Conservation (phyloP, 2,329 filamentous ascomycete genomes). For the Aspergillus quadrilineatus region DNA sequence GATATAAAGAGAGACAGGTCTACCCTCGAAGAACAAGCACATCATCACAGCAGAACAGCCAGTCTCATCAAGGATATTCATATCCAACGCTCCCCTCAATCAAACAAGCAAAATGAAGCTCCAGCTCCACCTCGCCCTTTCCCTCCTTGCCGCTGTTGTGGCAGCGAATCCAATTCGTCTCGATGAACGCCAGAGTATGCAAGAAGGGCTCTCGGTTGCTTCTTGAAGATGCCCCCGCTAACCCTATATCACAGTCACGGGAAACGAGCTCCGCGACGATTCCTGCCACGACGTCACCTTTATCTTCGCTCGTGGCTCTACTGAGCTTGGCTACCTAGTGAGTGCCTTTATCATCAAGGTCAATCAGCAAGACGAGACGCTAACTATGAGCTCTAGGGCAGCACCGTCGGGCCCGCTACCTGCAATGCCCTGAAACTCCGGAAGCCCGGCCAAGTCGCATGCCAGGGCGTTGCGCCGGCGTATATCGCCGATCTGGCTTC, state of each 20-base stretch:
- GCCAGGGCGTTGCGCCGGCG: constrained; percentile 47
- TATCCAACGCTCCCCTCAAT: not conserved
- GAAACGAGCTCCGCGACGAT: constrained; percentile 41
- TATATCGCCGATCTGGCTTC: constrained; percentile 41
- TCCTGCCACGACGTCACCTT: constrained; percentile 47
- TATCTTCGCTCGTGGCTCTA: constrained; percentile 52
- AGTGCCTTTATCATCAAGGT: not conserved
- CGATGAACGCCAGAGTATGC: no score
- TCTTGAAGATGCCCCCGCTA: not conserved
- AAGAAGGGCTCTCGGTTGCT: not conserved
- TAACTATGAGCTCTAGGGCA: constrained; percentile 22
- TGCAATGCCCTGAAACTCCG: constrained; percentile 26
- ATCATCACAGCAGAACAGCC: not conserved
- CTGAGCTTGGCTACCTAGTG: constrained; percentile 51
- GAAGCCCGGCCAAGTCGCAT: constrained; percentile 25
- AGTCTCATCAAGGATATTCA: not conserved
- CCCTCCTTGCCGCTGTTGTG: no score
- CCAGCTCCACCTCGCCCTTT: no score
- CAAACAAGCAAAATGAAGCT: not conserved
- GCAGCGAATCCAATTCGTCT: not conserved
- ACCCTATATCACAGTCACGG: constrained; percentile 2
- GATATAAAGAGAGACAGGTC: not conserved
- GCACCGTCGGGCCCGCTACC: constrained; percentile 31
- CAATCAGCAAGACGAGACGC: not conserved
- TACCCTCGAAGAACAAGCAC: not conserved